Conservation (phyloP, 2,329 filamentous ascomycete species). For the Amesomyces nigricolor region DNA sequence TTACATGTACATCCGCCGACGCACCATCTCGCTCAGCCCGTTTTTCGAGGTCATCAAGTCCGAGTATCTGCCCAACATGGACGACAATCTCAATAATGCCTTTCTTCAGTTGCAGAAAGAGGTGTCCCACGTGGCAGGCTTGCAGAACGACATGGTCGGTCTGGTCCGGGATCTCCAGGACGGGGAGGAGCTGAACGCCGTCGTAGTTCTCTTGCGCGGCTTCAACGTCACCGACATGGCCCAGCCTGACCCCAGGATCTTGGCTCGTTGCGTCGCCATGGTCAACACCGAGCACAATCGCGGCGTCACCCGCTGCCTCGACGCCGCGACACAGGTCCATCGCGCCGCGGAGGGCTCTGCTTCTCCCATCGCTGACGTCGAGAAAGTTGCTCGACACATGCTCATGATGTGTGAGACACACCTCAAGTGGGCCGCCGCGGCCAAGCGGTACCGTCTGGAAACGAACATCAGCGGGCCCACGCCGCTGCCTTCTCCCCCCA, state of each 20-base stretch:
- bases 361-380: neutral
- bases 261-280: conserved; percentile 6
- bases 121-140: conserved; percentile 12
- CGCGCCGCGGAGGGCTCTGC: neutral
- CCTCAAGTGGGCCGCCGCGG: conserved; percentile 15
- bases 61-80: conserved; percentile 7
- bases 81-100: neutral
- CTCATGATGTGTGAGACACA: conserved; percentile 20
- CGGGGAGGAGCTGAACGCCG: conserved; percentile 17
- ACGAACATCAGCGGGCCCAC: neutral
- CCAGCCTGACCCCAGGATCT: neutral
- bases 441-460: conserved; percentile 15
- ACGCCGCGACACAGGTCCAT: neutral
- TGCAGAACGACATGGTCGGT: conserved; percentile 20
- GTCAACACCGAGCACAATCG: conserved; percentile 16
- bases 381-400: conserved; percentile 13
- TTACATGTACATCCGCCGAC: conserved; percentile 18
- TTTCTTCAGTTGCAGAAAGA: conserved; percentile 13
- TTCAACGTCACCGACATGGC: neutral
- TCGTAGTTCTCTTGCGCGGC: conserved; percentile 13
- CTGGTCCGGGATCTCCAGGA: conserved; percentile 15
- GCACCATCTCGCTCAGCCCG: conserved; percentile 17
- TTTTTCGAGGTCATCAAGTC: conserved; percentile 22
- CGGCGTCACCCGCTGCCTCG: conserved; percentile 9
- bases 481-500: neutral